These are phyloP conservation scores for Rhizophagus prolifer DNA, from an alignment of 192 early-diverging fungal species.

Conservation along the genomic window DNA sequence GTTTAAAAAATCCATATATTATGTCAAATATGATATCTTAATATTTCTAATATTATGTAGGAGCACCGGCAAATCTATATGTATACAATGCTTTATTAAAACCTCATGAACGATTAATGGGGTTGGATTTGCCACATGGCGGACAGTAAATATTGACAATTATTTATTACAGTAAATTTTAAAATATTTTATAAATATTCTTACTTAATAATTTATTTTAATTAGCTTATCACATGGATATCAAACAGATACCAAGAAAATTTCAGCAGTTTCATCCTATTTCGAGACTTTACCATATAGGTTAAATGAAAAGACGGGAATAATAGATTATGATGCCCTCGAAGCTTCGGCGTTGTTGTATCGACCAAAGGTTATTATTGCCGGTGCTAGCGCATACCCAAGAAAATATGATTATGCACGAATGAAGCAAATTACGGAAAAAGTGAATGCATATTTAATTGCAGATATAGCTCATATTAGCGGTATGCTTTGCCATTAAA, in stretches of 20 bases:
- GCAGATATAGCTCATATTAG: slow-evolving; percentile 97
- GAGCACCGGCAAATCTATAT: slow-evolving; percentile 96
- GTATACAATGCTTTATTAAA: slow-evolving; percentile 94
- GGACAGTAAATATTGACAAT: slow-evolving; percentile 75
- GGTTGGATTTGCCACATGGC: slow-evolving; percentile 95
- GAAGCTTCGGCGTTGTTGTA: slow-evolving; percentile 77
- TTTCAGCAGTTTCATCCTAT: slow-evolving; percentile 91
- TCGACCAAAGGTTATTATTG: slow-evolving; percentile 95
- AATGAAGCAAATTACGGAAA: slow-evolving; percentile 84
- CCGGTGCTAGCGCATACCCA: slow-evolving; percentile 93
- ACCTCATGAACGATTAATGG: slow-evolving; percentile 98
- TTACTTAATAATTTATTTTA: background rate
- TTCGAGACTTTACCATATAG: slow-evolving; percentile 98
- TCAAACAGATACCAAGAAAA: slow-evolving; percentile 95
- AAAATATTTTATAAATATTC: background rate
- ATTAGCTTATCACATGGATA: slow-evolving; percentile 94
- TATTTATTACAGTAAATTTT: background rate
- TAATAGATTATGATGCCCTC: slow-evolving; percentile 92
- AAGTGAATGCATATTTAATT: slow-evolving; percentile 86
- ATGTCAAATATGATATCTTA: background rate
- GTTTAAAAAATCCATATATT: background rate
- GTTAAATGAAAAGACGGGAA: slow-evolving; percentile 82
- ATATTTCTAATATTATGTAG: slow-evolving; percentile 34
- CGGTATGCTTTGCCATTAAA: slow-evolving; percentile 39
- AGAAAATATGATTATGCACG: slow-evolving; percentile 92